Base-by-base conservation (phyloP, 495 filamentous ascomycete genomes). In the Neurospora sp. region DNA sequence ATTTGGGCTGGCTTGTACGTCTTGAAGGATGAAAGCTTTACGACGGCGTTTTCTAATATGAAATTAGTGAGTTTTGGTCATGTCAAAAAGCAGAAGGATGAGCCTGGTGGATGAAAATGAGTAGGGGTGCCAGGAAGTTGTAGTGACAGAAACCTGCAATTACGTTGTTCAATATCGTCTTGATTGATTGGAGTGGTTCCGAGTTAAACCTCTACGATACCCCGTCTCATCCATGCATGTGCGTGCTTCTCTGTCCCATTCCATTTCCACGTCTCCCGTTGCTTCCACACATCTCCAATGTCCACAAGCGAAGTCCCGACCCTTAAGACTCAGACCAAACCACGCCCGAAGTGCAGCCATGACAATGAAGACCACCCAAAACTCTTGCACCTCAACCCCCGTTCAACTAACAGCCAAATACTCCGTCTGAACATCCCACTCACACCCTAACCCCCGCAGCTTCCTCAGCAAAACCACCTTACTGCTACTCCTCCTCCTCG, bases 391-490 rank as follows among this genome's bases (percentile, higher is more conserved):
- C 20, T 10, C 38, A 14, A 3, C 16, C 18, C 39, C 45, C 44
- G 12, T 53, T 44, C 65, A 73, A 37, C 42, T 40, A 53, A 79
- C 78, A 48, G 74, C 72, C 38, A 81, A 74, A 70, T 76, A 79
- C 41, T 80, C 75, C 9, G 72, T 77, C 68, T 75, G 53, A 1
- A 81, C 76, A 74, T 80, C 78, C 79, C 79, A 81, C 20, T 76
- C 74, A 9, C 41, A 74, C 31, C 75, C 40, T 59, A 77, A 18
- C 14, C 79, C 79, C 2, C 72, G 69, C 22, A 81, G 42, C 70
- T 80, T 80, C 48, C 79, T 41, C 20, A 80, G 78, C 74, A 79
- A 73, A 74, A 78, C 76, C 6, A 81, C 78, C 75, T 77, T 79
- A 69, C 72, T 80, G 35, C 73, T 74, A 3, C 78, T 81, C 77